Percentiles rank a stretch among this genome's conserved stretches.
These are phyloP conservation scores for Phytophthora sansomeana DNA, from an alignment of 352 stramenopile genomes.

Conservation along the genomic window DNA sequence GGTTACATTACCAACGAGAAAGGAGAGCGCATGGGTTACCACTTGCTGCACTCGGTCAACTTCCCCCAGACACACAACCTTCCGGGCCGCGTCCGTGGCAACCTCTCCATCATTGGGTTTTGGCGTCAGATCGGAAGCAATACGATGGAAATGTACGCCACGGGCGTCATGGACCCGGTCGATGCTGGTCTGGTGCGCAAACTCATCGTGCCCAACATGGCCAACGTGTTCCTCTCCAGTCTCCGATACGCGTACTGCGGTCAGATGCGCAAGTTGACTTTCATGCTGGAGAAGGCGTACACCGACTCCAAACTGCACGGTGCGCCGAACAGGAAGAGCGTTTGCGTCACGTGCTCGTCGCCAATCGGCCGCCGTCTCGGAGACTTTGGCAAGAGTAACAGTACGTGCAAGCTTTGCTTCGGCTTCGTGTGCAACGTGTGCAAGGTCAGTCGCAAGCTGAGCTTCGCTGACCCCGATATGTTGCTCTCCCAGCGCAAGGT, in stretches of 20 bases:
- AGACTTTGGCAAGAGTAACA: slow-evolving; percentile 28
- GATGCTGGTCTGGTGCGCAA: slow-evolving; percentile 35
- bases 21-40: slow-evolving; percentile 34
- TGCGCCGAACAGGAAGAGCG: slow-evolving; percentile 23
- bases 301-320: slow-evolving; percentile 26
- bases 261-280: slow-evolving; percentile 37
- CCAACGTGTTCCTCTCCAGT: slow-evolving; percentile 29
- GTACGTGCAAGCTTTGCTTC: slow-evolving; percentile 30
- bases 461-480: slow-evolving; percentile 30
- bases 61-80: slow-evolving; percentile 31
- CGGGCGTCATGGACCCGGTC: slow-evolving; percentile 31
- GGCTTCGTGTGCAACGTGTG: slow-evolving; percentile 32
- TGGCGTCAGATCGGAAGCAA: slow-evolving; percentile 50
- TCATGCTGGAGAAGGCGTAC: slow-evolving; percentile 32
- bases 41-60: slow-evolving; percentile 29
- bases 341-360: slow-evolving; percentile 30
- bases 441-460: slow-evolving; percentile 31
- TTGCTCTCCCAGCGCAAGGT: slow-evolving; percentile 32
- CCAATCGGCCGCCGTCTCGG: slow-evolving; percentile 22
- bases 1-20: slow-evolving; percentile 14
- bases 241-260: slow-evolving; percentile 31
- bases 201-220: slow-evolving; percentile 26
- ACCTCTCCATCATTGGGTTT: slow-evolving; percentile 49
- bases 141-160: slow-evolving; percentile 52
- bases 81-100: slow-evolving; percentile 44